Conservation (phyloP, 1,139 yeast species). For the Suhomyces choctaworum region DNA sequence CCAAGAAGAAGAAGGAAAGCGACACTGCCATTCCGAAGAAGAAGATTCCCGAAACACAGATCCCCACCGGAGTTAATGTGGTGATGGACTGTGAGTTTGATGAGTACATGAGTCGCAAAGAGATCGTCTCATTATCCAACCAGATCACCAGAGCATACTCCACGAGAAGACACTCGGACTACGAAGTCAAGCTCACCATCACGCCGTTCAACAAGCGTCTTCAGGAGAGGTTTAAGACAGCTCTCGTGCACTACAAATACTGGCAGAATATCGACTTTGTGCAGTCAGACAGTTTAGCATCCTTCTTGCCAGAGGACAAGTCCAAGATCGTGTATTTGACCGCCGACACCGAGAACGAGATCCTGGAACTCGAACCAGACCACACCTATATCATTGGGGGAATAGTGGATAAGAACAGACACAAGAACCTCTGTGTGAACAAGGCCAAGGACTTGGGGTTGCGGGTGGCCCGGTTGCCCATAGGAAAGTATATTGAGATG, state of each 20-base stretch:
- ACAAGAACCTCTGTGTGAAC: constrained; percentile 75
- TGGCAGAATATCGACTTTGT: constrained; percentile 67
- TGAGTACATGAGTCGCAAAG: constrained; percentile 80
- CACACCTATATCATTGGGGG: constrained; percentile 90
- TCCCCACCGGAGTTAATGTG: constrained; percentile 50
- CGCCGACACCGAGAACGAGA: constrained; percentile 78
- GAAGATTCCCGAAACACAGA: constrained; percentile 42
- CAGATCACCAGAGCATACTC: constrained; percentile 85
- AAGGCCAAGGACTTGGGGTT: constrained; percentile 79
- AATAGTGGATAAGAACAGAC: constrained; percentile 92
- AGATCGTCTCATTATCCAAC: constrained; percentile 71
- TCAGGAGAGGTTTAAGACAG: constrained; percentile 64
- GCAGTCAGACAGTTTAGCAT: constrained; percentile 46
- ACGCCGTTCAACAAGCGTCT: constrained; percentile 69
- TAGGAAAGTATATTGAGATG: constrained; percentile 77
- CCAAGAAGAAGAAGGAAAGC: constrained; percentile 30
- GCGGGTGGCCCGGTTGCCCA: constrained; percentile 77
- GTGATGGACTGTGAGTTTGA: constrained; percentile 90
- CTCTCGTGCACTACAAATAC: constrained; percentile 54
- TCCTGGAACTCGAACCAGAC: constrained; percentile 62
- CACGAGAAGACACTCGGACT: constrained; percentile 62
- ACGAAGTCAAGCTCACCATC: constrained; percentile 60
- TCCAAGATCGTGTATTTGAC: constrained; percentile 68
- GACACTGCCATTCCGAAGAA: constrained; percentile 26
- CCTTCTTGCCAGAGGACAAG: constrained; percentile 32